Base-by-base conservation (phyloP, 768 basidiomycete genomes). In the Pisolithus marmoratus region DNA sequence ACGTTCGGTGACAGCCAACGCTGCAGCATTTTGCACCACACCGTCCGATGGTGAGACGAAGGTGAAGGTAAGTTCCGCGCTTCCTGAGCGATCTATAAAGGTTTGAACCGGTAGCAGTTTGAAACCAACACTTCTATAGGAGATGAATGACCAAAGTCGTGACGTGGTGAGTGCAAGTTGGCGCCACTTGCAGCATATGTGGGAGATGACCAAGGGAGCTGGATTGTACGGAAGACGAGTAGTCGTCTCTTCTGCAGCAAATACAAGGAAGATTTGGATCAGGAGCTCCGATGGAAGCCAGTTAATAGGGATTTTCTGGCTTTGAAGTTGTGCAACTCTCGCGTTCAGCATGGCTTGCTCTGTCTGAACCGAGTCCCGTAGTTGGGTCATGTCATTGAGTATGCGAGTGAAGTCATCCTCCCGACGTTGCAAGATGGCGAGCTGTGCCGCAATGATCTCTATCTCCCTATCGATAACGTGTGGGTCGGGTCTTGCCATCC, bases 111-210 rank as follows among this genome's bases (percentile, higher is more conserved):
- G 58, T 36, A 48, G 54, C 20, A 56, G 52, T 29, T 51, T 59
- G 68, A 62, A 70, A 2, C 40, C 46, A 8, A 48, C 40, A 41
- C 60, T 65, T 47, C 61, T 61, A 50, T 64, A 67, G 9, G 60
- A 63, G 24, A 78, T 62, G 29, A 59, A 62, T 7, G 74, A 67
- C 81, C 80, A 83, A 19, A 82, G 68, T 7, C 57, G 50, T 4
- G 79, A 68, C 6, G 73, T 74, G 17, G 61, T 55, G 20, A 81
- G 63, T 5, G 73, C 71, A 26, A 79, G 63, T 26, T 57, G 59
- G 15, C 80, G 75, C 80, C 81, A 83, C 52, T 67, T 68, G 45
- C 64, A 70, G 58, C 74, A 81, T 26, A 79, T 75, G 50, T 79
- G 79, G 0, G 78, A 78, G 50, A 79, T 54, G 42, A 66, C 46